phyloP scores from a whole-genome alignment of 768 basidiomycete genomes.

The Austroboletus eburneus region DNA sequence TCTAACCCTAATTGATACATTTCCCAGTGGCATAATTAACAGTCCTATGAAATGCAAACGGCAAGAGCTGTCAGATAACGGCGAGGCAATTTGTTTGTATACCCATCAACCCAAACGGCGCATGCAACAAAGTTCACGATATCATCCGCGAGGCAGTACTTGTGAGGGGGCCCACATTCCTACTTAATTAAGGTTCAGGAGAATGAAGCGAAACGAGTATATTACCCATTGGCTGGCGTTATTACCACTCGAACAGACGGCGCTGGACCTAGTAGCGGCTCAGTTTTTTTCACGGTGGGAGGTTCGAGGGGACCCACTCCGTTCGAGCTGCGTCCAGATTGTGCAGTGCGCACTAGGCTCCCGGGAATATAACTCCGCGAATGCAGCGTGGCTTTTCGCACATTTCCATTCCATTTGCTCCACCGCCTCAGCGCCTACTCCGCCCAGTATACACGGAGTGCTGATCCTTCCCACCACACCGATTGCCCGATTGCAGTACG shows the following conservation, averaged over 20 bases:
- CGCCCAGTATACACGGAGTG: no score
- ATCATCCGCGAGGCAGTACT: conserved; percentile 27
- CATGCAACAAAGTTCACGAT: conserved; percentile 18
- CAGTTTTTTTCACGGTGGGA: no score
- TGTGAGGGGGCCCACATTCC: conserved; percentile 8
- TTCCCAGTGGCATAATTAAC: conserved; percentile 28
- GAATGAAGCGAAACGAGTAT: conserved; percentile 6
- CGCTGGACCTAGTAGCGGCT: conserved; percentile 4
- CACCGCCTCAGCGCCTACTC: not conserved
- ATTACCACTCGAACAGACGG: conserved; percentile 20
- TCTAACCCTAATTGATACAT: conserved; percentile 27
- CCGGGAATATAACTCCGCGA: conserved; percentile 30
- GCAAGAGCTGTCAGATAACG: conserved; percentile 19
- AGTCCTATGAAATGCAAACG: conserved; percentile 28
- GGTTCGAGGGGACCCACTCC: no score
- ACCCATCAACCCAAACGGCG: not conserved
- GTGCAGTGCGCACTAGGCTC: no score
- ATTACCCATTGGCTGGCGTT: conserved; percentile 22
- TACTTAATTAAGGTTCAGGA: conserved; percentile 12
- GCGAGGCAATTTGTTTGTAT: conserved; percentile 17
- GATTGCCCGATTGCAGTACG: no score
- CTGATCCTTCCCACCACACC: no score
- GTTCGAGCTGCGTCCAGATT: no score
- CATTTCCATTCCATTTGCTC: conserved; percentile 3
- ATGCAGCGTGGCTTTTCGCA: conserved; percentile 20